These are phyloP conservation scores for Pichia inconspicua DNA, from an alignment of 1,139 yeast species.

Conservation along the genomic window DNA sequence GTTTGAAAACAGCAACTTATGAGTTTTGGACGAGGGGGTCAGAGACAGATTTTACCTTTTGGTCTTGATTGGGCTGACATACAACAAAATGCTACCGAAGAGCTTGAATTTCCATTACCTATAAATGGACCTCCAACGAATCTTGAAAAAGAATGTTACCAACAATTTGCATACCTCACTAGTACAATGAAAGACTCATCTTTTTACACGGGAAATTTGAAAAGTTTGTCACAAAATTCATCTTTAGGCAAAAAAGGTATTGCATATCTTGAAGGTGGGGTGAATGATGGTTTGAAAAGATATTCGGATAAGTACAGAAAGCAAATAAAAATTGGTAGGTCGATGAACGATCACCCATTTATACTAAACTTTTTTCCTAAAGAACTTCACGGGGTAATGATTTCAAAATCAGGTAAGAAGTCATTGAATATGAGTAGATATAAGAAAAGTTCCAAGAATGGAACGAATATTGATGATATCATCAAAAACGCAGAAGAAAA, in stretches of 20 bases:
- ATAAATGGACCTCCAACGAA: constrained; percentile 55
- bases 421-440: constrained; percentile 45
- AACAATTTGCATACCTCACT: constrained; percentile 54
- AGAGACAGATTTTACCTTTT: constrained; percentile 45
- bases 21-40: constrained; percentile 36
- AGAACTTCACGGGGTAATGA: constrained; percentile 60
- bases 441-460: constrained; percentile 30
- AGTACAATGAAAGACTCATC: constrained; percentile 65
- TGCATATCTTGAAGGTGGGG: constrained; percentile 31
- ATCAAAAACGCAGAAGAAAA: constrained; percentile 26
- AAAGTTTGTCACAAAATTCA: constrained; percentile 21
- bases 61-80: constrained; percentile 64
- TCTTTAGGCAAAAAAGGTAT: constrained; percentile 4
- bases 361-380: constrained; percentile 64
- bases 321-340: constrained; percentile 65
- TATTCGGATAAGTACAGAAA: constrained; percentile 70
- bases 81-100: constrained; percentile 30
- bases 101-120: constrained; percentile 45
- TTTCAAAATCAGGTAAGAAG: constrained; percentile 37
- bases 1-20: constrained; percentile 17
- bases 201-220: constrained; percentile 57
- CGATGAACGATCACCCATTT: constrained; percentile 80
- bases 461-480: constrained; percentile 33
- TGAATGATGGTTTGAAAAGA: constrained; percentile 57
- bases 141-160: constrained; percentile 53